Percentiles rank a stretch among this genome's conserved stretches.
phyloP scores from a whole-genome alignment of 768 basidiomycete genomes.

The Mycena haematopus region DNA sequence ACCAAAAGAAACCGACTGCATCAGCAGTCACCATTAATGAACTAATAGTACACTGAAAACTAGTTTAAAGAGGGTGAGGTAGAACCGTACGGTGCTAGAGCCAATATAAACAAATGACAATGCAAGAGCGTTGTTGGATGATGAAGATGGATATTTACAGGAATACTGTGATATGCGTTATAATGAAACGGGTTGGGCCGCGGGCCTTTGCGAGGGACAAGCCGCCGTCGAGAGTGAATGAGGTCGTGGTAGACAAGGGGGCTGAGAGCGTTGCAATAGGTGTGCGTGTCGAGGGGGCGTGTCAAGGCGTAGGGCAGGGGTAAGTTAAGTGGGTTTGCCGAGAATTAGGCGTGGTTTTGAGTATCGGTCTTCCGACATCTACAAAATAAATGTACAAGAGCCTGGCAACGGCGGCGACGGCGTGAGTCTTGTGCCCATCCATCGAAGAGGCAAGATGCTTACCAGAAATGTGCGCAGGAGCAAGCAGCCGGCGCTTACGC shows the following conservation, averaged over 20 bases:
- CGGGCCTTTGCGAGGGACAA: constrained; percentile 12
- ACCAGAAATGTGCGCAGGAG: constrained; percentile 14
- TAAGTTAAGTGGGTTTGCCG: constrained; percentile 27
- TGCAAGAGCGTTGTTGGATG: constrained; percentile 11
- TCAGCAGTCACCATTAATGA: constrained; percentile 34
- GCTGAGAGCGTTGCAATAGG: background rate
- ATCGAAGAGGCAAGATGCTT: constrained; percentile 10
- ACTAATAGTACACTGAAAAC: constrained; percentile 42
- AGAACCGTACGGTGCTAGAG: constrained; percentile 2
- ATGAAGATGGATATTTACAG: constrained; percentile 4
- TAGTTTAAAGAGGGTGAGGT: constrained; percentile 29
- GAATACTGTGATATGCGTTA: constrained; percentile 11
- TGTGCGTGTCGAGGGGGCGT: constrained; percentile 17
- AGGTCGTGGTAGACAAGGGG: background rate
- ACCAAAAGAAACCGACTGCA: too few species aligned
- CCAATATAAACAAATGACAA: constrained; percentile 19
- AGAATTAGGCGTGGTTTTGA: constrained; percentile 30
- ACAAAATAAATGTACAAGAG: constrained; percentile 21
- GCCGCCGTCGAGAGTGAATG: constrained; percentile 1
- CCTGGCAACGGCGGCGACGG: background rate
- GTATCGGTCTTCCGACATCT: constrained; percentile 28
- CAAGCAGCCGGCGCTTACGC: constrained; percentile 49
- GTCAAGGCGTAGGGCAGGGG: constrained; percentile 20
- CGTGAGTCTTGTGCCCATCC: background rate
- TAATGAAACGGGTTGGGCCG: constrained; percentile 11